phyloP scores from a whole-genome alignment of 176 grass and related monocot genomes.

The Zoysia pacifica region DNA sequence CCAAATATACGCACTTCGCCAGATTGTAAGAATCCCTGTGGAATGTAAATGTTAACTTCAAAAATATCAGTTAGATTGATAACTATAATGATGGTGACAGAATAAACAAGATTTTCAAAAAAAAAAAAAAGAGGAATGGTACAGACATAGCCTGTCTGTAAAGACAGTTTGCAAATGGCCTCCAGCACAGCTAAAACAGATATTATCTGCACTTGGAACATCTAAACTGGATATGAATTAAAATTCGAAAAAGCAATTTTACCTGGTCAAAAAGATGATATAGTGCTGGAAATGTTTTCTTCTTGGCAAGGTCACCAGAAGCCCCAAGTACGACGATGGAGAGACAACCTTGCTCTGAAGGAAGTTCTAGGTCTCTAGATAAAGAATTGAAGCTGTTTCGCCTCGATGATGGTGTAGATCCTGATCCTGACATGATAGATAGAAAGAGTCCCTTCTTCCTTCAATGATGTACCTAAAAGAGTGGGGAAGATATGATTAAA shows the following conservation, averaged over 20 bases:
- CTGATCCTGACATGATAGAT: slow-evolving; percentile 58
- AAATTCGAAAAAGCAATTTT: not conserved
- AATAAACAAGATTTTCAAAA: not conserved
- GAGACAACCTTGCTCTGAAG: slow-evolving; percentile 62
- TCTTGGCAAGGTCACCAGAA: slow-evolving; percentile 98
- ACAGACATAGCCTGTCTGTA: slow-evolving; percentile 4
- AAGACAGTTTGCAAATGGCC: not conserved
- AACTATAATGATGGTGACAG: slow-evolving; percentile 1
- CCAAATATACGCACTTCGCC: slow-evolving; percentile 92
- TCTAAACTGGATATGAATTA: slow-evolving; percentile 31
- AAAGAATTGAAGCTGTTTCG: slow-evolving; percentile 69
- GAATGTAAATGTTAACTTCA: slow-evolving; percentile 24
- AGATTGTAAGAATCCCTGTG: slow-evolving; percentile 78
- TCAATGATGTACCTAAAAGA: slow-evolving; percentile 44
- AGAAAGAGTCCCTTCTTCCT: slow-evolving; percentile 32
- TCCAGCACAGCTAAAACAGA: slow-evolving; percentile 20
- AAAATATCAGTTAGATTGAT: slow-evolving; percentile 6
- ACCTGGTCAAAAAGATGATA: slow-evolving; percentile 94
- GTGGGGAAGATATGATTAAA: slow-evolving; percentile 29
- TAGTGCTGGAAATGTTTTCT: slow-evolving; percentile 98
- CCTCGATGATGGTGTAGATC: slow-evolving; percentile 64
- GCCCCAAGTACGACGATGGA: slow-evolving; percentile 95
- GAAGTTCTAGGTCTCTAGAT: slow-evolving; percentile 60
- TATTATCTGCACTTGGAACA: slow-evolving; percentile 15
- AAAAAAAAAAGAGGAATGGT: not conserved